Evolutionary conservation across 345 rosid genomes (phyloP).

Genomic region (Arabis alpina): DNA sequence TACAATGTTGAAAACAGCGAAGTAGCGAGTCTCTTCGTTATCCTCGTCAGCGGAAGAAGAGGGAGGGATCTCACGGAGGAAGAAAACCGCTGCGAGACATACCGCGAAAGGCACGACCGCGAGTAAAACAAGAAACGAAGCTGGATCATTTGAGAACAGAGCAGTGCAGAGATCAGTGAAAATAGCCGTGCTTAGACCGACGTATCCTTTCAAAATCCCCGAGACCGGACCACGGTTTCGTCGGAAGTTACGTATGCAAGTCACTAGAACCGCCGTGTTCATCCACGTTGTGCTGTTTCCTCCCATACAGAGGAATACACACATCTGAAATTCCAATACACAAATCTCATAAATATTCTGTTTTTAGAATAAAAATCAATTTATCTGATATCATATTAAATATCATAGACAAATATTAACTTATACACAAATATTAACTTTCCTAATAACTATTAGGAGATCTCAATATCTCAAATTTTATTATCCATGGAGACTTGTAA

Average conservation of each 20-base stretch:
- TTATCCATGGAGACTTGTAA: background rate
- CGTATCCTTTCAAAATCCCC: conserved; percentile 90
- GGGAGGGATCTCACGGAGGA: conserved; percentile 85
- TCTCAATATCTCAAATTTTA: background rate
- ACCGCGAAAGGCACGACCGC: conserved; percentile 72
- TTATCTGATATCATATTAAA: background rate
- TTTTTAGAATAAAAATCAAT: no score
- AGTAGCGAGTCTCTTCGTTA: conserved; percentile 69
- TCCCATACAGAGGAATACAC: conserved; percentile 85
- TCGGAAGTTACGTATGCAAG: conserved; percentile 88
- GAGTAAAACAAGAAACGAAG: conserved; percentile 69
- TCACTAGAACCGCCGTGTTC: conserved; percentile 93
- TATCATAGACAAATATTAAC: no score
- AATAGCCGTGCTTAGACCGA: conserved; percentile 89
- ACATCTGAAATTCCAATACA: conserved; percentile 45
- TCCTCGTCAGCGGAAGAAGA: conserved; percentile 50
- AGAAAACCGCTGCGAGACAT: conserved; percentile 74
- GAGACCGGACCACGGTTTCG: conserved; percentile 90
- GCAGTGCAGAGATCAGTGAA: conserved; percentile 91
- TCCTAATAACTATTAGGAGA: no score
- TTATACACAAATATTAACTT: no score
- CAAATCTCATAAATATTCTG: conserved; percentile 1
- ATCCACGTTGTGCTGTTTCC: conserved; percentile 99
- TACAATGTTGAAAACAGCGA: conserved; percentile 58
- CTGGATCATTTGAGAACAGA: conserved; percentile 65